Base-by-base conservation (phyloP, 768 basidiomycete genomes). In the Rubroboletus pulcherrimus region DNA sequence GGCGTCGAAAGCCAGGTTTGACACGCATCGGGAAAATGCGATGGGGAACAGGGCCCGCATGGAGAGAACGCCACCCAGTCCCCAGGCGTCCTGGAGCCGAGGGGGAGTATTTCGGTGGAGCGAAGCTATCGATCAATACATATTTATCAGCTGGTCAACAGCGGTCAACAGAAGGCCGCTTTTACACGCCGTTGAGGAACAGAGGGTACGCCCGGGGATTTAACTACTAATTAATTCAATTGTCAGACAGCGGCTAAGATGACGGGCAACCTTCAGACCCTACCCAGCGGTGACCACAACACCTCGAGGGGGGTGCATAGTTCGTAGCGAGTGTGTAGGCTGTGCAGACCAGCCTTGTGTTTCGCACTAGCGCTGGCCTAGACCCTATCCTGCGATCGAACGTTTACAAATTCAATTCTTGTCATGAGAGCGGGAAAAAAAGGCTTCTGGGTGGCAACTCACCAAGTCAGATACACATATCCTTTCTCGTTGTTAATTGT, bases 401-500 rank as follows among this genome's bases (percentile, higher is more conserved):
- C 8, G 61, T 55, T 21, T 45, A 55, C 53, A 41, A 47, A 57
- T 40, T 33, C 43, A 38, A 42, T 42, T n/a, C 43, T 50, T 50
- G 41, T 37, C 57, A 56, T 55, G 55, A 58, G 57, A 56, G 46
- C 48, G 54, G 40, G 49, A 15, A 37, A 45, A 10, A 6, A 48
- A 21, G 19, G 21, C 39, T 39, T 41, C 53, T 29, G 3, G n/a
- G 39, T 5, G 43, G 54, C 49, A 57, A 56, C 61, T 58, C 55
- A 59, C 62, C 53, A 48, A 47, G 58, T 33, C 49, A 41, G 40
- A 49, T 55, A 57, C 31, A 58, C 55, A 54, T 62, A 66, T 65
- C 68, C 66, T 55, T 70, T 67, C 63, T 60, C 31, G 66, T 60
- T 60, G 56, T 62, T 68, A 68, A 71, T 72, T 69, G 62, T 62